Percentiles rank a stretch among this genome's conserved stretches.
Evolutionary conservation across 345 rosid genomes (phyloP).

Genomic region (Psidium friedrichsthalianum): DNA sequence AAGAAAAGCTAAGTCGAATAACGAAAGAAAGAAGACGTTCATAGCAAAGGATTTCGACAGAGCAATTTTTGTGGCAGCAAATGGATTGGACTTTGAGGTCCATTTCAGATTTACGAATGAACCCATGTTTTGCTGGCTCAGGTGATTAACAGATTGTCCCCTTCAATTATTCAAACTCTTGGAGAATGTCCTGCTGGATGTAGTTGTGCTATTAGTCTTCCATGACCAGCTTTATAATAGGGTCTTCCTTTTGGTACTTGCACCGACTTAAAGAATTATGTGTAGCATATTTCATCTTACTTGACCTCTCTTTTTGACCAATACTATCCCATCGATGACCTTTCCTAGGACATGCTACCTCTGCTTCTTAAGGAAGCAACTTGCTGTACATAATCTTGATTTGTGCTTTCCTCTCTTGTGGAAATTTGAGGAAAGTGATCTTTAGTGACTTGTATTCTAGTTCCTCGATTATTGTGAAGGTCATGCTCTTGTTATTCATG

Average conservation of each 20-base stretch:
- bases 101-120: constrained; percentile 58
- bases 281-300: neutral
- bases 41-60: constrained; percentile 31
- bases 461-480: neutral
- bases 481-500: neutral
- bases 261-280: neutral
- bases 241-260: neutral
- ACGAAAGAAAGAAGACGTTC: constrained; percentile 18
- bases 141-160: constrained; percentile 30
- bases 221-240: neutral
- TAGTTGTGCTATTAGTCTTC: neutral
- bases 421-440: neutral
- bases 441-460: neutral
- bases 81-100: constrained; percentile 48
- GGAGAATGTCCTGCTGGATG: neutral
- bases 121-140: constrained; percentile 82
- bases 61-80: constrained; percentile 26
- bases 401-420: neutral
- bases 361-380: neutral
- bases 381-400: neutral
- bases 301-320: neutral
- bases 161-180: neutral
- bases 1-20: constrained; percentile 13
- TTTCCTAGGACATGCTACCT: neutral
- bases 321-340: neutral